These are phyloP conservation scores for Xylaria sp. DNA, from an alignment of 2,329 filamentous ascomycete genomes.

Conservation along the genomic window DNA sequence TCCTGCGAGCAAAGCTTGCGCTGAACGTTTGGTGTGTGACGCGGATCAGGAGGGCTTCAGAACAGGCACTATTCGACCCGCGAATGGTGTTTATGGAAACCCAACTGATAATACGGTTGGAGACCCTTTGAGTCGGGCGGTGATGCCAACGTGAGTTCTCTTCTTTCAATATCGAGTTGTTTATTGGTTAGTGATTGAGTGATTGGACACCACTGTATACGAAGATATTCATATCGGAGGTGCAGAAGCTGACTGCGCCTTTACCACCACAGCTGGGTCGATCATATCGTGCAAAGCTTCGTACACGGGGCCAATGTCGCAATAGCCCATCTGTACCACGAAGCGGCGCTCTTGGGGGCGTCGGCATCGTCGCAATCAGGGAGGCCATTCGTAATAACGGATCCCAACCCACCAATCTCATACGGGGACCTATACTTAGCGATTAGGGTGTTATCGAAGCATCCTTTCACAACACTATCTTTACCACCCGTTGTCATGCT, in stretches of 20 bases:
- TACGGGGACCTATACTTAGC: constrained; percentile 36
- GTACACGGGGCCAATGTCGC: constrained; percentile 40
- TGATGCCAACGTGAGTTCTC: constrained; percentile 39
- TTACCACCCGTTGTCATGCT: constrained; percentile 35
- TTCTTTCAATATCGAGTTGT: background rate
- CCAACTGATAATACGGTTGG: constrained; percentile 44
- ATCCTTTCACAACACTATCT: constrained; percentile 32
- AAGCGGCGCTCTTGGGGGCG: constrained; percentile 34
- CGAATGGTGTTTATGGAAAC: constrained; percentile 49
- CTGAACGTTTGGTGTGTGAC: constrained; percentile 45
- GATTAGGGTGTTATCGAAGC: constrained; percentile 32
- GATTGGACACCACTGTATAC: background rate
- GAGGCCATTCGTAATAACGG: constrained; percentile 38
- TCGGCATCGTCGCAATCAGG: constrained; percentile 32
- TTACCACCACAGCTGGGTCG: constrained; percentile 32
- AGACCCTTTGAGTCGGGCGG: constrained; percentile 35
- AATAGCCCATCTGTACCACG: constrained; percentile 38
- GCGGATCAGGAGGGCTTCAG: constrained; percentile 37
- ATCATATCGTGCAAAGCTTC: constrained; percentile 38
- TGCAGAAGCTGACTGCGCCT: constrained; percentile 2
- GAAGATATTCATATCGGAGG: background rate
- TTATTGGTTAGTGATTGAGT: background rate
- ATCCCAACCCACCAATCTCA: constrained; percentile 39
- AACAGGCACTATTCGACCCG: constrained; percentile 48
- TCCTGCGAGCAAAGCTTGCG: constrained; percentile 45